These are phyloP conservation scores for Atalantia buxifolia DNA, from an alignment of 345 rosid genomes.

Conservation along the genomic window DNA sequence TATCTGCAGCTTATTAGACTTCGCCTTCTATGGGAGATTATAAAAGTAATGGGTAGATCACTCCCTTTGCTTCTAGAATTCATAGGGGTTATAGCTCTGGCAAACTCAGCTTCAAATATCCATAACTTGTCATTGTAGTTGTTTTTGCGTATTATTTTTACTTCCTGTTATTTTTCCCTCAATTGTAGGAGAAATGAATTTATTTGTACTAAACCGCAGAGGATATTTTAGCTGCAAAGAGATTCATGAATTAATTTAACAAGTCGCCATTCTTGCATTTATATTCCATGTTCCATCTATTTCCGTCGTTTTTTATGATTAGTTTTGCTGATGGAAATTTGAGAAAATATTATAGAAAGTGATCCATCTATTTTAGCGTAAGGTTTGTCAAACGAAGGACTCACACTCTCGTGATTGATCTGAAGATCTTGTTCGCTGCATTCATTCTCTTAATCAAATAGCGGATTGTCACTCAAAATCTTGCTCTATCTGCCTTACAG, in stretches of 20 bases:
- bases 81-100: conserved; percentile 17
- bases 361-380: too few relatives aligned
- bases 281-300: neutral
- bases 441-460: too few relatives aligned
- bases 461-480: too few relatives aligned
- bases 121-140: conserved; percentile 27
- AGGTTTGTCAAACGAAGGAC: too few relatives aligned
- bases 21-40: conserved; percentile 12
- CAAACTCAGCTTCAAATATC: conserved; percentile 19
- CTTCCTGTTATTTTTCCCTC: neutral
- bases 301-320: neutral
- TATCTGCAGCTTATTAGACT: conserved; percentile 11
- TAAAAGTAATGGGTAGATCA: conserved; percentile 16
- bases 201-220: conserved; percentile 20
- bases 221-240: conserved; percentile 23
- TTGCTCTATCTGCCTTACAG: too few relatives aligned
- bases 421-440: too few relatives aligned
- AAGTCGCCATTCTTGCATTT: neutral
- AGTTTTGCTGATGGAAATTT: neutral
- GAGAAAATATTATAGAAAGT: neutral
- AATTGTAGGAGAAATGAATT: conserved; percentile 21
- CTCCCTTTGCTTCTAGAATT: conserved; percentile 18
- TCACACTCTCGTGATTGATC: neutral
- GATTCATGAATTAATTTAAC: conserved; percentile 27
- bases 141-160: conserved; percentile 15